phyloP scores from a whole-genome alignment of 257 asterid genomes.

The Nicotiana tabacum region DNA sequence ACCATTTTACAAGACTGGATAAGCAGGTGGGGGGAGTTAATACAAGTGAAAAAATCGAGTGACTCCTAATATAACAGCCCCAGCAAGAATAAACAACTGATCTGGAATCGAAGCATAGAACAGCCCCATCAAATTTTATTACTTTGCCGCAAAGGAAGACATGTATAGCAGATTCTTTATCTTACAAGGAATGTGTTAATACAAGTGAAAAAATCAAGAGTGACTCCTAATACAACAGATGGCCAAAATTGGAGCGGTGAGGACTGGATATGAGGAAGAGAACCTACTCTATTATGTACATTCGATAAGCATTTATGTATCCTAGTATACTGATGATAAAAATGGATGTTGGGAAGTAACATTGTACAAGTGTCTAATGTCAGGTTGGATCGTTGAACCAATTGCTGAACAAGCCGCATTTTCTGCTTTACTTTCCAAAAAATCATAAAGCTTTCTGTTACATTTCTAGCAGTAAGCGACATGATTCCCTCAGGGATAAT shows the following conservation, averaged over 20 bases:
- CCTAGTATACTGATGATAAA: slow-evolving; percentile 4
- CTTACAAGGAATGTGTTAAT: background rate
- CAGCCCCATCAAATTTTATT: background rate
- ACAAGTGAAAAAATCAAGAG: background rate
- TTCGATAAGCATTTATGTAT: background rate
- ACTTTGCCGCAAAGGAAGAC: background rate
- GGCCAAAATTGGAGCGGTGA: background rate
- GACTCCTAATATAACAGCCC: no score
- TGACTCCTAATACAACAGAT: background rate
- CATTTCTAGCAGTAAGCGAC: background rate
- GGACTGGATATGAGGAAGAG: background rate
- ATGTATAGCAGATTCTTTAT: background rate
- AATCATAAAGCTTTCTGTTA: background rate
- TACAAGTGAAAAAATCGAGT: no score
- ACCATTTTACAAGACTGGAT: no score
- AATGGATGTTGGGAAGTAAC: background rate
- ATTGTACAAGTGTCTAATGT: background rate
- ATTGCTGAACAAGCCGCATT: background rate
- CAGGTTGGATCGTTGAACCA: slow-evolving; percentile 1
- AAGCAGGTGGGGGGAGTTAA: no score
- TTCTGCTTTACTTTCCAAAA: slow-evolving; percentile 10
- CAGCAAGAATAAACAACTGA: background rate
- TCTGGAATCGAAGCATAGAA: background rate
- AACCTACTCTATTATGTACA: slow-evolving; percentile 5
- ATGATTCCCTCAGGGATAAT: background rate